Base-by-base conservation (phyloP, 495 filamentous ascomycete genomes). In the Lichenothelia convexa region DNA sequence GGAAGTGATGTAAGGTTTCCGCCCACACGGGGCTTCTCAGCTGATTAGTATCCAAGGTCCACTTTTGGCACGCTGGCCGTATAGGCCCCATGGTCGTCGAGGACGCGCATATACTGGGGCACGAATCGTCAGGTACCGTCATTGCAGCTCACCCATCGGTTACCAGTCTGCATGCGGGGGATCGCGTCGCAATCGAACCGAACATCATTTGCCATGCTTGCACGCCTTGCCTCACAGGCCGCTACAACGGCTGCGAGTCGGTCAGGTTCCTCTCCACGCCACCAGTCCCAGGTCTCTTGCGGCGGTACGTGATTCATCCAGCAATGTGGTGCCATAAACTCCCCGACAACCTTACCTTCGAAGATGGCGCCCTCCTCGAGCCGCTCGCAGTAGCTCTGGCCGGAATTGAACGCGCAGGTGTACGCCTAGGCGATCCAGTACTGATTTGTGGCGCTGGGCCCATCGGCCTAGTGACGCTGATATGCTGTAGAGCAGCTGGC, bases 271-370 rank as follows among this genome's bases (percentile, higher is more conserved):
- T 87, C 17, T 86, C 80, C 19, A 94, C 85, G 1, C 85, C 85
- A 5, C 85, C 85, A 1, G 73, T 91, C 21, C 70, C 84, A 7
- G 85, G 85, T n/a, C 65, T 94, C 40, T 68, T 93, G 44, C 71
- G 85, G 31, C 73, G 85, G 49, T 94, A 94, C 52, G 80, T 93
- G 59, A 91, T 83, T 54, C 85, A 94, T 60, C 80, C 79, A 8
- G 82, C 84, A 8, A 65, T 77, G 29, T 91, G 82, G 82, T 92
- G 85, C 57, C 82, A 92, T 64, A 91, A 91, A 64, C 85, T 93
- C 44, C 56, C 54, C 5, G 73, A 74, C 18, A 63, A 76, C 52
- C 85, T 94, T 78, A 78, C 73, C 41, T 94, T 71, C 48, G 85
- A 93, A 55, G 71, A 85, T 42, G 85, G 85, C 34, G 80, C 85